Evolutionary conservation across 2,329 filamentous ascomycete genomes (phyloP).

Genomic region (Trichothecium roseum): DNA sequence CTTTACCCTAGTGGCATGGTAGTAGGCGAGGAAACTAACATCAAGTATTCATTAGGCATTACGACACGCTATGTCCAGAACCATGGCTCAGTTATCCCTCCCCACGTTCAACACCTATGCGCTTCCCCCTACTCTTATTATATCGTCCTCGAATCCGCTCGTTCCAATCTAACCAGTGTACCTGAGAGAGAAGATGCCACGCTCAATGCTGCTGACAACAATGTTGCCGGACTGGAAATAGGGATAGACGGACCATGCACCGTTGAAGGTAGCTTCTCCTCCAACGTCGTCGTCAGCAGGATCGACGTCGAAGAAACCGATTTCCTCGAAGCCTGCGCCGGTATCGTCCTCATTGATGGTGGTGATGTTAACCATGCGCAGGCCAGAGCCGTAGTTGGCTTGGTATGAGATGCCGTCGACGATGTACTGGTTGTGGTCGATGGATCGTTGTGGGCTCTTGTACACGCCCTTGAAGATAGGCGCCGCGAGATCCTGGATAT

Average conservation of each 20-base stretch:
- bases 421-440: slow-evolving; percentile 37
- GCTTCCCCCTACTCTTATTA: too few relatives aligned
- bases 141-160: too few relatives aligned
- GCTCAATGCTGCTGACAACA: slow-evolving; percentile 35
- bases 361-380: slow-evolving; percentile 24
- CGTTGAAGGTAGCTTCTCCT: slow-evolving; percentile 23
- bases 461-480: slow-evolving; percentile 29
- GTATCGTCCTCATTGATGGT: slow-evolving; percentile 23
- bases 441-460: slow-evolving; percentile 23
- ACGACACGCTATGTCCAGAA: too few relatives aligned
- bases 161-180: slow-evolving; percentile 6
- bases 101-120: too few relatives aligned
- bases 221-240: slow-evolving; percentile 33
- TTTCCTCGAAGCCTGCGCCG: slow-evolving; percentile 26
- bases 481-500: slow-evolving; percentile 27
- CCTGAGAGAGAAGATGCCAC: slow-evolving; percentile 33
- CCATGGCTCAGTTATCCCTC: too few relatives aligned
- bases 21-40: too few relatives aligned
- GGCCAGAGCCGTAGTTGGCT: slow-evolving; percentile 36
- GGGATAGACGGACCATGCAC: slow-evolving; percentile 33
- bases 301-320: slow-evolving; percentile 35
- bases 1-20: too few relatives aligned
- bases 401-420: slow-evolving; percentile 30
- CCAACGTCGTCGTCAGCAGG: slow-evolving; percentile 31
- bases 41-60: too few relatives aligned